Conservation (phyloP, 768 basidiomycete genomes). For the Rhodotorula diobovata region DNA sequence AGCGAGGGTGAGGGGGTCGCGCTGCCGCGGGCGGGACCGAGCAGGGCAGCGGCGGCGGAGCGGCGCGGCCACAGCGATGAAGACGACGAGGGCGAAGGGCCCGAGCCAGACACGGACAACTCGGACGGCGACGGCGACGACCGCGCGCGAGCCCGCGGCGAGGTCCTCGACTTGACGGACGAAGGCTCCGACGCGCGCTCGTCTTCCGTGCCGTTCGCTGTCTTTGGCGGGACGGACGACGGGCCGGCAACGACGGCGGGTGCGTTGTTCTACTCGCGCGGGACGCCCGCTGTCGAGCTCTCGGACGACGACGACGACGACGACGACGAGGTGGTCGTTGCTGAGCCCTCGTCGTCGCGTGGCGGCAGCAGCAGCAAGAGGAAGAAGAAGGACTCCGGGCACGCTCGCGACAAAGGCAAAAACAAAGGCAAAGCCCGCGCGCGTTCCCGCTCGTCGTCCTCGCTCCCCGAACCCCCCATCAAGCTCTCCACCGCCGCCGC, state of each 20-base stretch:
- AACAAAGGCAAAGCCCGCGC: slow-evolving; percentile 22
- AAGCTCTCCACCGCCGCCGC: background rate
- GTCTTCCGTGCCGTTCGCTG: too few relatives aligned
- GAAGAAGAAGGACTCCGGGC: background rate
- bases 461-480: background rate
- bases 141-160: background rate
- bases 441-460: background rate
- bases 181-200: slow-evolving; percentile 1
- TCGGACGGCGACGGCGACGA: too few relatives aligned
- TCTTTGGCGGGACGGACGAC: too few relatives aligned
- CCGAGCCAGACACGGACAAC: background rate
- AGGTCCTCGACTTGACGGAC: slow-evolving; percentile 26
- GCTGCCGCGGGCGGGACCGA: too few relatives aligned
- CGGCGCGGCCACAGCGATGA: too few relatives aligned
- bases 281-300: too few relatives aligned
- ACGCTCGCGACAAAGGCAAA: background rate
- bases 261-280: background rate
- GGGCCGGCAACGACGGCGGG: background rate
- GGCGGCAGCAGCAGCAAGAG: background rate
- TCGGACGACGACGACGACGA: background rate
- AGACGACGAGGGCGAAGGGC: background rate
- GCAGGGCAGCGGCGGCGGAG: background rate
- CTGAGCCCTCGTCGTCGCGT: background rate
- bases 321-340: background rate
- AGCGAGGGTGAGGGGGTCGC: background rate